These are phyloP conservation scores for Pseudoperonospora humuli DNA, from an alignment of 352 stramenopile genomes.

Conservation along the genomic window DNA sequence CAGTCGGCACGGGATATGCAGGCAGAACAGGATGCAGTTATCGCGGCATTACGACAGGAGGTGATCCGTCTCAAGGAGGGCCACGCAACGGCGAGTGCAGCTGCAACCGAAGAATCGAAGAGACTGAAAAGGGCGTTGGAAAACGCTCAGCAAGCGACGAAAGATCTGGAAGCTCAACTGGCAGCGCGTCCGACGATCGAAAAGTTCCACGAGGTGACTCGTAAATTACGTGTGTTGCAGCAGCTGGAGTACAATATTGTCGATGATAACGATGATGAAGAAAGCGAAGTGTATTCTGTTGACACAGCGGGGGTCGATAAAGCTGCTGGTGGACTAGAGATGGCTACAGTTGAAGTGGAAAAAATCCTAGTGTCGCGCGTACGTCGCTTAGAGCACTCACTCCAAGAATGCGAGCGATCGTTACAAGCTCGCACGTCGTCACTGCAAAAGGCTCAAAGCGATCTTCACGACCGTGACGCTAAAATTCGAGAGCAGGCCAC, in stretches of 20 bases:
- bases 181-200: conserved; percentile 74
- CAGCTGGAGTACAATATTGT: conserved; percentile 87
- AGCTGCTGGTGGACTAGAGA: conserved; percentile 18
- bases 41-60: conserved; percentile 49
- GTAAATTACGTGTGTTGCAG: conserved; percentile 89
- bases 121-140: conserved; percentile 28
- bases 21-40: conserved; percentile 45
- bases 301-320: conserved; percentile 8
- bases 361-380: conserved; percentile 59
- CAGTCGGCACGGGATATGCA: conserved; percentile 29
- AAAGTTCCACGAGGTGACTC: conserved; percentile 80
- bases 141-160: conserved; percentile 15
- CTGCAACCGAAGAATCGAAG: conserved; percentile 23
- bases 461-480: conserved; percentile 25
- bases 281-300: conserved; percentile 13
- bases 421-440: conserved; percentile 28
- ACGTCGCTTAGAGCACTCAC: conserved; percentile 56
- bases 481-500: conserved; percentile 45
- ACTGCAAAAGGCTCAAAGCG: conserved; percentile 27
- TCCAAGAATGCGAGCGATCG: conserved; percentile 55
- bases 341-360: conserved; percentile 39
- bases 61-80: conserved; percentile 49
- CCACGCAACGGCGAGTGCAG: conserved; percentile 18
- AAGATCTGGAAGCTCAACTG: conserved; percentile 36
- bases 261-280: conserved; percentile 43